Conservation (phyloP, 495 filamentous ascomycete species). For the Talaromyces borbonicus region DNA sequence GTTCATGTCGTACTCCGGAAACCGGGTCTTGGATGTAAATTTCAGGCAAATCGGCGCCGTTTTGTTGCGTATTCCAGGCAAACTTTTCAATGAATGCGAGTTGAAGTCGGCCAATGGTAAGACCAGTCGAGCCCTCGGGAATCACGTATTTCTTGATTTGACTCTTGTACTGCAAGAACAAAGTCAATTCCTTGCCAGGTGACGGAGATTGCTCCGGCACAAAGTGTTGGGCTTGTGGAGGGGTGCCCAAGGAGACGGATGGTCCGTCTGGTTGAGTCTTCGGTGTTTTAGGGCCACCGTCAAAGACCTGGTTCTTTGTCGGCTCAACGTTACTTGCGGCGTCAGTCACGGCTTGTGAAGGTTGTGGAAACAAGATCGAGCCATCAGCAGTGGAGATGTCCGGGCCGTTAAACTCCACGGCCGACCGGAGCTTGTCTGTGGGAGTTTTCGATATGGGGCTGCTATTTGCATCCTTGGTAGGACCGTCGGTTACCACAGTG, state of each 20-base stretch:
- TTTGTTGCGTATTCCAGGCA: slow-evolving; percentile 92
- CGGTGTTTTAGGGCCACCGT: slow-evolving; percentile 21
- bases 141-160: slow-evolving; percentile 95
- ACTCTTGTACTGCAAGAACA: slow-evolving; percentile 96
- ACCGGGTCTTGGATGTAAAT: slow-evolving; percentile 96
- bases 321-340: slow-evolving; percentile 34
- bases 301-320: slow-evolving; percentile 38
- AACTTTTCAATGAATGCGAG: slow-evolving; percentile 99
- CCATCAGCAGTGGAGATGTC: slow-evolving; percentile 16
- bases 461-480: slow-evolving; percentile 26
- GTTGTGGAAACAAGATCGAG: slow-evolving; percentile 24
- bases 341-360: slow-evolving; percentile 24
- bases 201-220: slow-evolving; percentile 64
- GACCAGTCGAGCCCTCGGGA: slow-evolving; percentile 66
- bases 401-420: slow-evolving; percentile 19
- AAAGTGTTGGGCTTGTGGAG: slow-evolving; percentile 39
- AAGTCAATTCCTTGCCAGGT: slow-evolving; percentile 76
- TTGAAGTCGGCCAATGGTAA: slow-evolving; percentile 80
- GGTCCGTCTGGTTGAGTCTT: slow-evolving; percentile 19
- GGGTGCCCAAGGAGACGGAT: slow-evolving; percentile 23
- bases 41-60: slow-evolving; percentile 87
- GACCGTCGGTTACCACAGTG: slow-evolving; percentile 26
- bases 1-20: slow-evolving; percentile 87
- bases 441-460: slow-evolving; percentile 45
- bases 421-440: slow-evolving; percentile 48